Evolutionary conservation across 108 stramenopile genomes (phyloP).

Genomic region (Epithemia pelagica): DNA sequence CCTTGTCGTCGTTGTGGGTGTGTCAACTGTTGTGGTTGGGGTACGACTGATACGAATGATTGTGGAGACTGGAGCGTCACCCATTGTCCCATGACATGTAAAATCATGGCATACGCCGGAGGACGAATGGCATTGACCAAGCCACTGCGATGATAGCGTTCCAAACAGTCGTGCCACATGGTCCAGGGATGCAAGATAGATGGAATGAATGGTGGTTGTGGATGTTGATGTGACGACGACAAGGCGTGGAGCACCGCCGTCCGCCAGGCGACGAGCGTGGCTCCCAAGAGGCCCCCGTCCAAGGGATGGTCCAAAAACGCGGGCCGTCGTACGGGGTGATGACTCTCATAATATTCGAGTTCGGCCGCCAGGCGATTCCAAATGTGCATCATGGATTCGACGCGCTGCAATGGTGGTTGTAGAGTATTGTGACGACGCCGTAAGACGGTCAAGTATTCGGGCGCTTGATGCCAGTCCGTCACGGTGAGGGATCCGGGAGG

Average conservation of each 20-base stretch:
- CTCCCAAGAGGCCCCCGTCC: not conserved
- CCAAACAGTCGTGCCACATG: not conserved
- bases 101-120: not conserved
- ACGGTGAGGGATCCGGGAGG: not conserved
- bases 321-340: too few relatives aligned
- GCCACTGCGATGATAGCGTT: not conserved
- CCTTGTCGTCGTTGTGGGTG: not conserved
- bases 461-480: not conserved
- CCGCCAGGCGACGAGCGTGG: not conserved
- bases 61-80: not conserved
- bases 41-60: not conserved
- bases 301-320: too few relatives aligned
- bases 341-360: not conserved
- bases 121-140: not conserved
- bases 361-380: not conserved
- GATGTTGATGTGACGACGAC: too few relatives aligned
- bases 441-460: not conserved
- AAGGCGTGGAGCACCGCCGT: not conserved
- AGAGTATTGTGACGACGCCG: not conserved
- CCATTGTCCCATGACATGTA: not conserved
- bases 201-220: not conserved
- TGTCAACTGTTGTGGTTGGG: not conserved
- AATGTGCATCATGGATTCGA: not conserved
- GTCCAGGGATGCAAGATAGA: not conserved
- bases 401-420: not conserved